phyloP scores from a whole-genome alignment of 208 protist species.

The Leishmania arabica region DNA sequence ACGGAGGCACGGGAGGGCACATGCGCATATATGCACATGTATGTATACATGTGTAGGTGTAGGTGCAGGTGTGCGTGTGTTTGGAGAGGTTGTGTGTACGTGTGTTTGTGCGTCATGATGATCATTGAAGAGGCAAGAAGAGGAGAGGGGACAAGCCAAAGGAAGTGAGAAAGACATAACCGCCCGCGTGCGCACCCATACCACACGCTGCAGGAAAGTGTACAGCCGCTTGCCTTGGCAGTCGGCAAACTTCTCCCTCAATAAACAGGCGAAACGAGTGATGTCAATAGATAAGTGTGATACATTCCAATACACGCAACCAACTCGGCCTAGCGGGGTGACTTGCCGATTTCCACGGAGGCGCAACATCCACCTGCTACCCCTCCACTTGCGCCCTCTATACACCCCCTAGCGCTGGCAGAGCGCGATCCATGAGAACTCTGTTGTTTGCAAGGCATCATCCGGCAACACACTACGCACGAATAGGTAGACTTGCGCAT shows the following conservation, averaged over 20 bases:
- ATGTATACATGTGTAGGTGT: no score
- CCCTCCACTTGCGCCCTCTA: neutral
- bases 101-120: neutral
- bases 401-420: neutral
- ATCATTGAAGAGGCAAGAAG: constrained; percentile 5
- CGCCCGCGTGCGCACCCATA: neutral
- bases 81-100: neutral
- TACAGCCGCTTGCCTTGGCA: neutral
- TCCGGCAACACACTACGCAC: neutral
- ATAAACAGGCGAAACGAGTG: neutral
- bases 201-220: neutral
- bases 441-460: neutral
- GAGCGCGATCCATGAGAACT: neutral
- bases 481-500: neutral
- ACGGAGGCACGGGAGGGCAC: neutral
- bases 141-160: neutral
- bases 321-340: neutral
- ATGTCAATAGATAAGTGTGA: neutral
- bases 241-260: neutral
- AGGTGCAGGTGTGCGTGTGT: no score
- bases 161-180: neutral
- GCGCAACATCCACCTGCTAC: neutral
- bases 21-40: no score
- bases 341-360: neutral
- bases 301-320: neutral